phyloP scores from a whole-genome alignment of 2,329 filamentous ascomycete genomes.

The Sarocladium oryzae region DNA sequence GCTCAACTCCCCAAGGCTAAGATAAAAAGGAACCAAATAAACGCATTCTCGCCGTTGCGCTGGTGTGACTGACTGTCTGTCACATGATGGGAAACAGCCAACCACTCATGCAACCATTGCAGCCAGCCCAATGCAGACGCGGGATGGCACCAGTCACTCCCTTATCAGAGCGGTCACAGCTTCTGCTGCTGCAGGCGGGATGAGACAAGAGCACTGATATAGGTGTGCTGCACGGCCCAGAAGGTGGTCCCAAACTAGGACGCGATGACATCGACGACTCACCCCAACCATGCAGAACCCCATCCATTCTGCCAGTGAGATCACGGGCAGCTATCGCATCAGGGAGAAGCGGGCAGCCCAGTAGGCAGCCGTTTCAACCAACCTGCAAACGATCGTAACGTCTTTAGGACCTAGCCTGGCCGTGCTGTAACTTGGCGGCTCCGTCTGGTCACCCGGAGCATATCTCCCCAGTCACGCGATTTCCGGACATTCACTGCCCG shows the following conservation, averaged over 20 bases:
- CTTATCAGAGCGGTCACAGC: neutral
- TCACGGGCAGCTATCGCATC: neutral
- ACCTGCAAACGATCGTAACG: conserved; percentile 5
- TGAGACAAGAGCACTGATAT: neutral
- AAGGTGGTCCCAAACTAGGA: neutral
- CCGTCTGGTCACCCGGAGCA: neutral
- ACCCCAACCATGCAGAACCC: neutral
- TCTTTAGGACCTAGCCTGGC: neutral
- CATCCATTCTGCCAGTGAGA: neutral
- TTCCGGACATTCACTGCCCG: neutral
- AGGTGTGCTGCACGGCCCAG: too few species aligned
- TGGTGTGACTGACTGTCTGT: too few species aligned
- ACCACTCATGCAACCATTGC: neutral
- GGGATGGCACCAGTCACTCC: conserved; percentile 1
- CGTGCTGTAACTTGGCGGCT: neutral
- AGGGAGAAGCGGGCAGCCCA: neutral
- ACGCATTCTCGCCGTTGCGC: too few species aligned
- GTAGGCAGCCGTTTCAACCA: neutral
- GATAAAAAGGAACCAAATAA: too few species aligned
- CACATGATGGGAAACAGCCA: too few species aligned
- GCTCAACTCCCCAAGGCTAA: too few species aligned
- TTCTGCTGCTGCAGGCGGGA: too few species aligned
- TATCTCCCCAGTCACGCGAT: neutral
- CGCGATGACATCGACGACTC: conserved; percentile 9
- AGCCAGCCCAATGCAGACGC: neutral